A percentile compares a stretch with the other conserved stretches of the same genome.
These are phyloP conservation scores for Cantharellus anzutake DNA, from an alignment of 768 basidiomycete genomes.

Conservation along the genomic window DNA sequence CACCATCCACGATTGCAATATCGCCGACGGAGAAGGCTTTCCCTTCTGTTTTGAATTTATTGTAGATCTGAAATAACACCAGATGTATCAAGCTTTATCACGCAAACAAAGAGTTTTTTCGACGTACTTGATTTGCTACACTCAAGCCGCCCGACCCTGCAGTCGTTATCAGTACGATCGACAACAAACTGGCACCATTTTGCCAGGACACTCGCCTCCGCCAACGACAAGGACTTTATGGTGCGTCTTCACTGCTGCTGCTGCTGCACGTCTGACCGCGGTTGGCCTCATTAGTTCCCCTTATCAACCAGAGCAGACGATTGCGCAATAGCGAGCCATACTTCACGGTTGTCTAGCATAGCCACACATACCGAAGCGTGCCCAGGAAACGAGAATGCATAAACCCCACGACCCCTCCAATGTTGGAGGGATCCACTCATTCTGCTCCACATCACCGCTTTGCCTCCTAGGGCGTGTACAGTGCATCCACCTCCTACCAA, in stretches of 20 bases:
- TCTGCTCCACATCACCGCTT: no score
- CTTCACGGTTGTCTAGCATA: no score
- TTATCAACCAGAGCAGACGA: no score
- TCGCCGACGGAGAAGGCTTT: constrained; percentile 51
- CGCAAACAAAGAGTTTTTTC: background rate
- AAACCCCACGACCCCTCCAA: no score
- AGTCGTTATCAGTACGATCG: constrained; percentile 1
- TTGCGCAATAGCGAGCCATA: no score
- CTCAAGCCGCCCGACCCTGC: constrained; percentile 66
- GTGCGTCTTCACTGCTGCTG: constrained; percentile 23
- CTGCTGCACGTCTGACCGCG: background rate
- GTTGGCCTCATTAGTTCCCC: background rate
- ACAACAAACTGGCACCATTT: constrained; percentile 2
- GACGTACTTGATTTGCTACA: constrained; percentile 34
- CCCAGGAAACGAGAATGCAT: no score
- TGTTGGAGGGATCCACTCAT: no score
- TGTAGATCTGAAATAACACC: constrained; percentile 40
- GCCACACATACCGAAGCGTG: no score
- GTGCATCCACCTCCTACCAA: no score
- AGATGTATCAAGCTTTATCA: background rate
- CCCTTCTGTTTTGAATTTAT: constrained; percentile 53
- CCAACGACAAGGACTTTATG: constrained; percentile 79
- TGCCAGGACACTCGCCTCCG: constrained; percentile 36
- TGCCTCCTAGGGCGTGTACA: no score
- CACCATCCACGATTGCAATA: constrained; percentile 69